Base-by-base conservation (phyloP, 2,329 filamentous ascomycete species). In the Colletotrichum sp. region DNA sequence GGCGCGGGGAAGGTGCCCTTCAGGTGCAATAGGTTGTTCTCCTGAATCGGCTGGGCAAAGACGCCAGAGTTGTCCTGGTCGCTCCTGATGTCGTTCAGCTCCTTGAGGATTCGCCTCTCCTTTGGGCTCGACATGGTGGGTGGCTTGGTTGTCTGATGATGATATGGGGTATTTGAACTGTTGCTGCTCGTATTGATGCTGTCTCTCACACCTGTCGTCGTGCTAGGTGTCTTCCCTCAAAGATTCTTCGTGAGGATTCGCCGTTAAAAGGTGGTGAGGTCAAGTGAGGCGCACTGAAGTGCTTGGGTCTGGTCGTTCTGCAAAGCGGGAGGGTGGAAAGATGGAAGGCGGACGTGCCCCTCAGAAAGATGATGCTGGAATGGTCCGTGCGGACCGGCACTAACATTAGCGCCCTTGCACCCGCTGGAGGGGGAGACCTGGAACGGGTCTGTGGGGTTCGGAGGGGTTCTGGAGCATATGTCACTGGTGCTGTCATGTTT, bases 1-100 rank as follows among this genome's bases (percentile, higher is more conserved):
- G 97, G 97, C 0, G 95, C 97, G 48, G 90, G 90, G 83, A 99
- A 97, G 73, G 92, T 91, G 74, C 96, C 97, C 79, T 93, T 93
- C 77, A 99, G 92, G 81, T 96, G 94, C 74, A 93, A 95, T 72
- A 99, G 87, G 84, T 96, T 94, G 78, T 92, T 90, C 63, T 91
- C 91, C 77, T 91, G 90, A 73, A 92, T 86, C 1, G 93, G 90
- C 69, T 92, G 88, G 16, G 95, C 95, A 34, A 89, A 89, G 81
- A 99, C 95, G 76, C 95, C 93, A 24, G 95, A 98, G 77, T 92
- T 91, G 72, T 91, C 89, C 76, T 83, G 86, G 89, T 99, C 97
- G 76, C 89, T 88, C 66, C 92, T 86, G 79, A 97, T 95, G 81
- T 96, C 95, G 77, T 87, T 86, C 72, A 97, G 89, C 89, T 97